These are phyloP conservation scores for Pezicula carpinea DNA, from an alignment of 2,329 filamentous ascomycete genomes.

Conservation along the genomic window DNA sequence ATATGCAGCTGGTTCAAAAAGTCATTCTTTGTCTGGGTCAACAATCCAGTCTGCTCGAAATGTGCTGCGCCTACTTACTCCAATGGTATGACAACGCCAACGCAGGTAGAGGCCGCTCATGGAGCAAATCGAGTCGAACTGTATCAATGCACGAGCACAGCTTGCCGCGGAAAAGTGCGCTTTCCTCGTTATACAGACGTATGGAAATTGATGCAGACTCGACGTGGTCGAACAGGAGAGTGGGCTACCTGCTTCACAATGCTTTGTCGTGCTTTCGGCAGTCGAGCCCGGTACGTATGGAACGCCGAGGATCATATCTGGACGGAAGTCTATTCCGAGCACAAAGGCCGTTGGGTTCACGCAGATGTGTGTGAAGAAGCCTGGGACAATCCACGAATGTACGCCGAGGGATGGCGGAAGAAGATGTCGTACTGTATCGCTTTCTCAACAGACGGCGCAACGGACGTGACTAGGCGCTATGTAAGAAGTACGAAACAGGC, in stretches of 20 bases:
- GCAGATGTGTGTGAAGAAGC: conserved; percentile 92
- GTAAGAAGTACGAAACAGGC: conserved; percentile 69
- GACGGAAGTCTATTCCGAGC: conserved; percentile 95
- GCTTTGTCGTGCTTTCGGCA: conserved; percentile 89
- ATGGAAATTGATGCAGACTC: conserved; percentile 83
- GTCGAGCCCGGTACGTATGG: conserved; percentile 94
- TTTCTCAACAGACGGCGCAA: conserved; percentile 85
- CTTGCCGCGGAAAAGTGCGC: conserved; percentile 75
- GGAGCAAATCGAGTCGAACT: conserved; percentile 85
- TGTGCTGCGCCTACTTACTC: conserved; percentile 81
- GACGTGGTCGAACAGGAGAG: conserved; percentile 83
- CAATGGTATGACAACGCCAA: conserved; percentile 77
- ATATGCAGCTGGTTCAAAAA: conserved; percentile 83
- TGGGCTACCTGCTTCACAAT: conserved; percentile 99
- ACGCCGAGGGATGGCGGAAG: conserved; percentile 92
- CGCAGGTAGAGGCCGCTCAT: conserved; percentile 82
- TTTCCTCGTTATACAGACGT: conserved; percentile 95
- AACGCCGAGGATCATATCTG: conserved; percentile 96
- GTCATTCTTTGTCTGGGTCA: conserved; percentile 93
- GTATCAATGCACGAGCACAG: conserved; percentile 75
- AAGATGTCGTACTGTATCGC: conserved; percentile 97
- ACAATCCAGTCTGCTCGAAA: conserved; percentile 84
- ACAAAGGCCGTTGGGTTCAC: conserved; percentile 92
- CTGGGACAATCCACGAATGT: conserved; percentile 91
- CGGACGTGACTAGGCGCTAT: conserved; percentile 62